Conservation (phyloP, 192 early-diverging fungal genomes). For the Neocallimastix lanati region DNA sequence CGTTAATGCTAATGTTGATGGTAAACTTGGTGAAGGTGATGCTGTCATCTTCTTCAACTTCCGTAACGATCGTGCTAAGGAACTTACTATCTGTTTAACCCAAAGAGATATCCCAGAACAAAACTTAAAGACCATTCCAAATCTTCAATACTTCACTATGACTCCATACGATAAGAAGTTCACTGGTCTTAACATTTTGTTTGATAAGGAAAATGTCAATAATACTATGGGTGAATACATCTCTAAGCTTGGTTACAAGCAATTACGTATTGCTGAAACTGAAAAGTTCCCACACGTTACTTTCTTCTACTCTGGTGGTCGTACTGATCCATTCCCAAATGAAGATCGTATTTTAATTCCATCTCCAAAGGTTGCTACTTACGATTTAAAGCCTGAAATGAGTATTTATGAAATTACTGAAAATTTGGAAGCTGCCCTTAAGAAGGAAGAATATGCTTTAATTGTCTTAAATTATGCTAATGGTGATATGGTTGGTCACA, state of each 20-base stretch:
- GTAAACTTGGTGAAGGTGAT: conserved; percentile 69
- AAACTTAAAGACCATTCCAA: conserved; percentile 4
- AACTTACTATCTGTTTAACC: conserved; percentile 68
- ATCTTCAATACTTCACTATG: not conserved
- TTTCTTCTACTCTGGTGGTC: conserved; percentile 99
- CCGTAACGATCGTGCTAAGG: conserved; percentile 95
- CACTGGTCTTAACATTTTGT: not conserved
- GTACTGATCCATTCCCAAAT: conserved; percentile 68
- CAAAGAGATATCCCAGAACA: conserved; percentile 46
- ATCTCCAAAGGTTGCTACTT: conserved; percentile 92
- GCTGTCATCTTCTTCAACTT: conserved; percentile 97
- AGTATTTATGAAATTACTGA: conserved; percentile 70
- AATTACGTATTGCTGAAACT: conserved; percentile 96
- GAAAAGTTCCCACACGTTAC: conserved; percentile 99
- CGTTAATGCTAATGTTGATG: conserved; percentile 50
- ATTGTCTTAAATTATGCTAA: not conserved
- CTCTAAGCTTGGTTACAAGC: conserved; percentile 63
- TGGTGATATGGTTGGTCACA: conserved; percentile 59
- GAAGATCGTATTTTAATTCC: conserved; percentile 83
- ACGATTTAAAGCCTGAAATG: conserved; percentile 95
- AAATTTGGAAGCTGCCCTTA: conserved; percentile 20
- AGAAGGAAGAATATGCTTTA: conserved; percentile 39
- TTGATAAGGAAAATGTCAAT: conserved; percentile 48
- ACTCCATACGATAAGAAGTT: not conserved
- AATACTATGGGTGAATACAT: conserved; percentile 97